These are phyloP conservation scores for Pythium oligandrum DNA, from an alignment of 352 stramenopile genomes.

Conservation along the genomic window DNA sequence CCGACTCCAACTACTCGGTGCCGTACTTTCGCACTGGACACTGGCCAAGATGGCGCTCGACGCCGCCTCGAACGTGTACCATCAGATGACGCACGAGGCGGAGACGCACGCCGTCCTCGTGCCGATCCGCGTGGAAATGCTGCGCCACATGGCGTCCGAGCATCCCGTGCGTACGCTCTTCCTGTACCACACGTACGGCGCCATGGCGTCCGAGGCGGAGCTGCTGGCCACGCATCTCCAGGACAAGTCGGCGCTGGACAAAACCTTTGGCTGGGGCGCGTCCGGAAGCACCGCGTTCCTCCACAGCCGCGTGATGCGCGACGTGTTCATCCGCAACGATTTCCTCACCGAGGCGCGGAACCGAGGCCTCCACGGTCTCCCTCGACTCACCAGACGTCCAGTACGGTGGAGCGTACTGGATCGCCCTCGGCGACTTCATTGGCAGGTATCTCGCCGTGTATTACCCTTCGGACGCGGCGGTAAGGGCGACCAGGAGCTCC, in stretches of 20 bases:
- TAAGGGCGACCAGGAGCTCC: no score
- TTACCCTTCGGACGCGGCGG: no score
- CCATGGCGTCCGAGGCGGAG: constrained; percentile 8
- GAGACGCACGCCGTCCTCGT: constrained; percentile 1
- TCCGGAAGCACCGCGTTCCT: constrained; percentile 25
- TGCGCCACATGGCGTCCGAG: neutral
- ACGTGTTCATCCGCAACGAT: constrained; percentile 2
- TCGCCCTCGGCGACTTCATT: no score
- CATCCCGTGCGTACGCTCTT: neutral
- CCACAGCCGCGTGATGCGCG: constrained; percentile 15
- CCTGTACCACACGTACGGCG: neutral
- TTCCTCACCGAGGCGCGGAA: constrained; percentile 7
- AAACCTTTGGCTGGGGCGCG: constrained; percentile 15
- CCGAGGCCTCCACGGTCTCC: constrained; percentile 14
- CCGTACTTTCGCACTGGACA: constrained; percentile 29
- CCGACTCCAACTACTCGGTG: constrained; percentile 19
- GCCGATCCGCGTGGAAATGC: neutral
- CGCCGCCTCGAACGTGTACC: constrained; percentile 27
- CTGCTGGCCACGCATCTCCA: constrained; percentile 1
- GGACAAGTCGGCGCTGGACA: neutral
- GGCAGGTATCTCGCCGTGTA: no score
- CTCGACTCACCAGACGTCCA: neutral
- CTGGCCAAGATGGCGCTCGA: constrained; percentile 38
- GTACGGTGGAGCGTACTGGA: no score
- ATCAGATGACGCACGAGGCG: constrained; percentile 25